These are phyloP conservation scores for Dittrichia graveolens DNA, from an alignment of 129 eudicot genomes.

Conservation along the genomic window DNA sequence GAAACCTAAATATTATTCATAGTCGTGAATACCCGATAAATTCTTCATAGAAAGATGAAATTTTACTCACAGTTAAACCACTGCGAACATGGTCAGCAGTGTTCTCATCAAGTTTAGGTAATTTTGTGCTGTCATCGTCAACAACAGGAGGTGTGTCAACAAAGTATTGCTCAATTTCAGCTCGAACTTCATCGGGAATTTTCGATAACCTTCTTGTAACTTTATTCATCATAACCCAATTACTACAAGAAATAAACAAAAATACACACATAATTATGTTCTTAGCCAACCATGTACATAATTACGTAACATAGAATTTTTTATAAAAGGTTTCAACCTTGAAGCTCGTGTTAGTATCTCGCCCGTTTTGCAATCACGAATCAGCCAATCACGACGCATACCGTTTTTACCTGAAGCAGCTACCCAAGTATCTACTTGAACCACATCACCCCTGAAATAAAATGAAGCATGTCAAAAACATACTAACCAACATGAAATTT, in stretches of 20 bases:
- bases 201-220: conserved; percentile 78
- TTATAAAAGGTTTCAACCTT: conserved; percentile 46
- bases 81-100: conserved; percentile 68
- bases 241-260: conserved; percentile 43
- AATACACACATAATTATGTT: not conserved
- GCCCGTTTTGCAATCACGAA: conserved; percentile 86
- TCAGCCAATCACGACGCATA: conserved; percentile 97
- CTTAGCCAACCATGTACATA: not conserved
- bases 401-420: conserved; percentile 95
- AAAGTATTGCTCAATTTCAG: conserved; percentile 72
- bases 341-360: conserved; percentile 86
- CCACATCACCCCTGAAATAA: conserved; percentile 84
- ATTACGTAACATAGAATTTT: not conserved
- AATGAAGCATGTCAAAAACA: conserved; percentile 9
- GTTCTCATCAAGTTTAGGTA: conserved; percentile 82
- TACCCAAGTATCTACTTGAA: conserved; percentile 99
- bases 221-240: conserved; percentile 99
- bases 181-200: conserved; percentile 96
- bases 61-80: conserved; percentile 78
- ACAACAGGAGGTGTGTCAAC: conserved; percentile 86
- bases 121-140: conserved; percentile 72
- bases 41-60: conserved; percentile 4
- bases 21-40: not conserved
- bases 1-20: not conserved
- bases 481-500: conserved; percentile 2